These are phyloP conservation scores for Nannochloris sp. DNA, from an alignment of 139 green algal genomes.

Conservation along the genomic window DNA sequence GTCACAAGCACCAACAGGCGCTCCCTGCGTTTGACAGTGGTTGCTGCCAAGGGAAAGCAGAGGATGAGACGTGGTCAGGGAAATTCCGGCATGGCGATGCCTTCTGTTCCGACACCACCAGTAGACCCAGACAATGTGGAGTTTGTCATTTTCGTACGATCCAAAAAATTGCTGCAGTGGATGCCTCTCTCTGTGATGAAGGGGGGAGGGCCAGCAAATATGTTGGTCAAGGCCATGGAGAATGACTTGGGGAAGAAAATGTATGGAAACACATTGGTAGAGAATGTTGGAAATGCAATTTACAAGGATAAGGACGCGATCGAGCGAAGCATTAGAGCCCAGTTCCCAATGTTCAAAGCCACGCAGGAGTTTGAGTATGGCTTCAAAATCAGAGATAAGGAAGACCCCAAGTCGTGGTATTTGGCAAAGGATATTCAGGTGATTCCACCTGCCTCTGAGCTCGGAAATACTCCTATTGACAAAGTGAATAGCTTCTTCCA, in stretches of 20 bases:
- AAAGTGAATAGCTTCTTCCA: slow-evolving; percentile 10
- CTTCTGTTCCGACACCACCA: slow-evolving; percentile 35
- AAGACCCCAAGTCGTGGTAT: slow-evolving; percentile 44
- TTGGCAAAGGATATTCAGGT: slow-evolving; percentile 38
- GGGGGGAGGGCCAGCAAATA: slow-evolving; percentile 44
- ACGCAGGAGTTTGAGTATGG: slow-evolving; percentile 58
- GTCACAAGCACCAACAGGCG: too few species aligned
- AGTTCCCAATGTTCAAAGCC: slow-evolving; percentile 34
- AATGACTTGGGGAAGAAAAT: slow-evolving; percentile 40
- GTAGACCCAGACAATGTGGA: slow-evolving; percentile 67
- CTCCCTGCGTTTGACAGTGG: background rate
- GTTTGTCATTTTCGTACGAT: slow-evolving; percentile 66
- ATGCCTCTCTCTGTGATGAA: slow-evolving; percentile 57
- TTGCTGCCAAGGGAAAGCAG: slow-evolving; percentile 29
- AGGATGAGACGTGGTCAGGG: slow-evolving; percentile 19
- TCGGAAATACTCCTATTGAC: slow-evolving; percentile 19
- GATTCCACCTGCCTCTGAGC: slow-evolving; percentile 37
- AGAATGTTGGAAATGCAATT: slow-evolving; percentile 44
- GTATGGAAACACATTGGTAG: slow-evolving; percentile 43
- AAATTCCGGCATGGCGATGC: slow-evolving; percentile 9
- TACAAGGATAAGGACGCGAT: slow-evolving; percentile 45
- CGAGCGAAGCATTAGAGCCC: slow-evolving; percentile 21
- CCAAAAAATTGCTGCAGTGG: slow-evolving; percentile 45
- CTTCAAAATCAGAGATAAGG: slow-evolving; percentile 68
- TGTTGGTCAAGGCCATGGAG: slow-evolving; percentile 49